Base-by-base conservation (phyloP, 2,329 filamentous ascomycete genomes). In the Xylariaceae sp. region DNA sequence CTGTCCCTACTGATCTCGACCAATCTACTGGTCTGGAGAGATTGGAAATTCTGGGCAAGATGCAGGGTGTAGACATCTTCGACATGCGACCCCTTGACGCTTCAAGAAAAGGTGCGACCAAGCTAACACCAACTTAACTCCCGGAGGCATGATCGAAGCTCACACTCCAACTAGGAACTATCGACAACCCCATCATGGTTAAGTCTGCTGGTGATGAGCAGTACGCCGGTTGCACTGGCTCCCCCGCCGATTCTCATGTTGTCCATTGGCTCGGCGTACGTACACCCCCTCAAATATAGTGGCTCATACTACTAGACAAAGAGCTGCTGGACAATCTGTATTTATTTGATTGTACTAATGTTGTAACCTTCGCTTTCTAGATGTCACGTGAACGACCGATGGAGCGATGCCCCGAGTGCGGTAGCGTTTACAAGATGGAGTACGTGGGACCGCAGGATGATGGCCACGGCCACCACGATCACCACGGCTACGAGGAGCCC, bases 41-140 rank as follows among this genome's bases (percentile, higher is more conserved):
- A 85, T 85, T 99, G 67, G 94, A 99, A 79, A 94, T 99, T 71
- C 83, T 99, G 74, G 94, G 94, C 78, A 99, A 99, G 86, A 96
- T 97, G 89, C 91, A 97, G 82, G 92, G 94, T 64, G 81, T 97
- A 69, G 94, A 99, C 73, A 82, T 97, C 73, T 99, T 99, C 81
- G 92, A 99, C 80, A 96, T 97, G 94, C 88, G 86, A 77, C 94
- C 94, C 61, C 85, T 99, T 67, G 94, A 97, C 75, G 82, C 93
- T 61, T 94, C 89, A 75, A 87, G 94, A 72, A 84, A 84, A 76
- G 93, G 93, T 90, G 81, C 41, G 60, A 37, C 15, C 10, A 30
- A 10, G 13, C 21, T 26, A 39, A 20, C 26, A 18, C 26, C 11
- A 26, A 27, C 15, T 18, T 30, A 11, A 39, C 33, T 18, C 44